These are phyloP conservation scores for Raffaelea ambrosiae DNA, from an alignment of 2,329 filamentous ascomycete species.

Conservation along the genomic window DNA sequence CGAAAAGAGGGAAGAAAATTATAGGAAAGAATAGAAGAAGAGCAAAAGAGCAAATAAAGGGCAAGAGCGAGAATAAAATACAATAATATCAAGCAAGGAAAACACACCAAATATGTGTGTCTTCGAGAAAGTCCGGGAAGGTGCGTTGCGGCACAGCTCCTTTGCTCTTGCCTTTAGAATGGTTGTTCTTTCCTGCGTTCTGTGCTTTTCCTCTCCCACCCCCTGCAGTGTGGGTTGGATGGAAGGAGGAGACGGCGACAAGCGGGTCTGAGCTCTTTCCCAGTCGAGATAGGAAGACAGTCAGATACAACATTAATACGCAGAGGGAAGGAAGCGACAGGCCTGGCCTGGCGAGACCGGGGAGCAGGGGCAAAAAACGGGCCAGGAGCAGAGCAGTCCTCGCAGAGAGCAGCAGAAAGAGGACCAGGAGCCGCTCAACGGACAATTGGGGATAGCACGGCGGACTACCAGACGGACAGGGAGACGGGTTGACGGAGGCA, in stretches of 20 bases:
- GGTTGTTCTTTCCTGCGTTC: neutral
- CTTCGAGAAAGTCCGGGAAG: no score
- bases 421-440: neutral
- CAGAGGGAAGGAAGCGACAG: neutral
- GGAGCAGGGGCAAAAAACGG: neutral
- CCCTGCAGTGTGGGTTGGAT: constrained; percentile 3
- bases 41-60: no score
- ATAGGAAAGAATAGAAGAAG: neutral
- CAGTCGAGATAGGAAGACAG: neutral
- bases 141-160: neutral
- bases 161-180: neutral
- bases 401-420: neutral
- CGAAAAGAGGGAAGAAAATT: neutral
- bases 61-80: no score
- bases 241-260: constrained; percentile 6
- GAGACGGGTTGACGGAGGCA: no score
- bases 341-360: no score
- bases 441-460: no score
- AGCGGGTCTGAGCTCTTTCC: constrained; percentile 8
- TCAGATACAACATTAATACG: neutral
- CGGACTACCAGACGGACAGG: no score
- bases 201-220: neutral
- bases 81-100: no score
- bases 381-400: neutral
- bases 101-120: no score